These are phyloP conservation scores for Coprinopsis cinerea DNA, from an alignment of 768 basidiomycete genomes.

Conservation along the genomic window DNA sequence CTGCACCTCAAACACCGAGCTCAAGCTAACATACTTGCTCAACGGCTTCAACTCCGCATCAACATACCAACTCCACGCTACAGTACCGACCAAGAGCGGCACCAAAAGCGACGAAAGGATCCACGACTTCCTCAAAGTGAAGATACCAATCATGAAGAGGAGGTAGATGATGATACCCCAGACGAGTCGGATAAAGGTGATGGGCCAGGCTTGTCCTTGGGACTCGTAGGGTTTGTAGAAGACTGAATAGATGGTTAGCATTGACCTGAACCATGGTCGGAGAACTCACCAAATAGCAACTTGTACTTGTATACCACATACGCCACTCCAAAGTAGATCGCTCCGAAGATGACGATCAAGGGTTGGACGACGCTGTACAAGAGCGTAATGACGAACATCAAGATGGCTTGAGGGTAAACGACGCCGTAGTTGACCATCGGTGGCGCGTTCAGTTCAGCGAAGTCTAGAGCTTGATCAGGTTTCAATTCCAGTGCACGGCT, in stretches of 20 bases:
- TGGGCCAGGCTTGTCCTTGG: slow-evolving; percentile 95
- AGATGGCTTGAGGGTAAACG: slow-evolving; percentile 94
- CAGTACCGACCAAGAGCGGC: slow-evolving; percentile 71
- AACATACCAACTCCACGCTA: slow-evolving; percentile 79
- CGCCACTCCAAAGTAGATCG: slow-evolving; percentile 91
- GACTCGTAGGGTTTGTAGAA: slow-evolving; percentile 99
- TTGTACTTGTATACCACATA: slow-evolving; percentile 99
- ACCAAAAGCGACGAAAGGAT: slow-evolving; percentile 51
- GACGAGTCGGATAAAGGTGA: slow-evolving; percentile 87
- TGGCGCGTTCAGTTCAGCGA: slow-evolving; percentile 93
- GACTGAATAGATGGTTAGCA: slow-evolving; percentile 39
- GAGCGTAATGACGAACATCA: slow-evolving; percentile 93
- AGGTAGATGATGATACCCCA: slow-evolving; percentile 93
- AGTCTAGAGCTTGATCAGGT: slow-evolving; percentile 66
- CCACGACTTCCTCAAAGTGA: slow-evolving; percentile 53
- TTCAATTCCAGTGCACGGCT: too few relatives aligned
- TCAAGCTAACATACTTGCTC: slow-evolving; percentile 78
- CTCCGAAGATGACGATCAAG: slow-evolving; percentile 90
- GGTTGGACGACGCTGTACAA: slow-evolving; percentile 96
- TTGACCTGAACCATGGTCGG: neutral
- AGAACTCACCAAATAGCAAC: slow-evolving; percentile 75
- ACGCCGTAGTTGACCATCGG: slow-evolving; percentile 98
- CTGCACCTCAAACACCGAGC: slow-evolving; percentile 84
- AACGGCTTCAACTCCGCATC: slow-evolving; percentile 62
- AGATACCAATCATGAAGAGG: slow-evolving; percentile 95